Percentiles rank a stretch among this genome's conserved stretches.
Evolutionary conservation across 2,329 filamentous ascomycete genomes (phyloP).

Genomic region (Byssoonygena ceratinophila): DNA sequence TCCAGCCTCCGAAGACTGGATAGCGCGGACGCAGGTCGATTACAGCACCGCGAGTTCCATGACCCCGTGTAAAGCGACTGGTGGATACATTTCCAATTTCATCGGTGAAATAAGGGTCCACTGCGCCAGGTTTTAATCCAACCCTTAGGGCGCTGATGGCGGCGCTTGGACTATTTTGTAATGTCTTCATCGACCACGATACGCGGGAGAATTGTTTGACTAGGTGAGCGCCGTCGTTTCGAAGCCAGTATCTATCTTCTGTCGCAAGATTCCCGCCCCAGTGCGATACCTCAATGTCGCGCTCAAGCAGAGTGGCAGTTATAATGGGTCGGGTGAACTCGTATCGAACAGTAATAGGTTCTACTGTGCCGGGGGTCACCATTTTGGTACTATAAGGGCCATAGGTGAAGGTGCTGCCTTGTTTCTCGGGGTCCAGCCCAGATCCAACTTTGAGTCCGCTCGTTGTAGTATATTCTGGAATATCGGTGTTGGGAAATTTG

Average conservation of each 20-base stretch:
- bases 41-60: constrained; percentile 57
- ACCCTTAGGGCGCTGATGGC: constrained; percentile 75
- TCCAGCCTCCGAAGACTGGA: constrained; percentile 95
- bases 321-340: constrained; percentile 90
- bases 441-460: constrained; percentile 48
- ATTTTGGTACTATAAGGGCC: constrained; percentile 65
- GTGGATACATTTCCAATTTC: constrained; percentile 96
- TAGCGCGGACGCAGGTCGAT: constrained; percentile 89
- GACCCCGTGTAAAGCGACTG: constrained; percentile 60
- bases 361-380: constrained; percentile 62
- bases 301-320: constrained; percentile 67
- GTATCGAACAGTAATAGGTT: constrained; percentile 71
- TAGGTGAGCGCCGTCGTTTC: constrained; percentile 74
- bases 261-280: constrained; percentile 96
- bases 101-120: constrained; percentile 88
- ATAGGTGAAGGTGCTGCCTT: constrained; percentile 78
- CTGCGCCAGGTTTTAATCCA: constrained; percentile 65
- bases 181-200: constrained; percentile 61
- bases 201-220: constrained; percentile 63
- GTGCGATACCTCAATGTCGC: constrained; percentile 90
- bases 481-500: constrained; percentile 66
- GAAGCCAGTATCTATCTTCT: constrained; percentile 84
- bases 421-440: constrained; percentile 57
- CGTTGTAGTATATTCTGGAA: constrained; percentile 77
- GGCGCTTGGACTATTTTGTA: constrained; percentile 64